Conservation (phyloP, 306 rosid genomes). For the Sesbania bispinosa region DNA sequence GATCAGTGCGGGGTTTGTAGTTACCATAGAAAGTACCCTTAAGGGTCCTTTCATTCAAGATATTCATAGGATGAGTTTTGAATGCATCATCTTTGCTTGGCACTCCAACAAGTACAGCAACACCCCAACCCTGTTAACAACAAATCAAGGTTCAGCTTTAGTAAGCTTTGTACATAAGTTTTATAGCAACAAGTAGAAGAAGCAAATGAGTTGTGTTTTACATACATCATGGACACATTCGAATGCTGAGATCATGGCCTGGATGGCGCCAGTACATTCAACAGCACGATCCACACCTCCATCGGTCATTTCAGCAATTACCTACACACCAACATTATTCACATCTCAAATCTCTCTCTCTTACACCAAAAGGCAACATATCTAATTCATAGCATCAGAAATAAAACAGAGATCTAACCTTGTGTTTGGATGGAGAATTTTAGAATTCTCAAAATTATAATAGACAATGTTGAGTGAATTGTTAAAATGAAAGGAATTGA, state of each 20-base stretch:
- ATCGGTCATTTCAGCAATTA: slow-evolving; percentile 75
- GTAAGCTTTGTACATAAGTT: background rate
- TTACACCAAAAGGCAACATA: too few species aligned
- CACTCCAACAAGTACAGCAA: slow-evolving; percentile 91
- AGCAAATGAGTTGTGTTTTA: background rate
- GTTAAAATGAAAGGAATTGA: too few species aligned
- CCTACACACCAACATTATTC: slow-evolving; percentile 41
- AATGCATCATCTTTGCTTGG: slow-evolving; percentile 82
- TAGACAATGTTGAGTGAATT: too few species aligned
- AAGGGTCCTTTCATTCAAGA: slow-evolving; percentile 75
- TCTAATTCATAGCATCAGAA: background rate
- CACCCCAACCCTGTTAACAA: slow-evolving; percentile 90
- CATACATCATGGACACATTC: slow-evolving; percentile 91
- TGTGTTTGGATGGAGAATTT: too few species aligned
- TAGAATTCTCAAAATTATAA: too few species aligned
- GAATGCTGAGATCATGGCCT: slow-evolving; percentile 89
- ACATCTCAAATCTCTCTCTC: too few species aligned
- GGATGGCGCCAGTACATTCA: slow-evolving; percentile 85
- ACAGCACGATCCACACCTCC: slow-evolving; percentile 92
- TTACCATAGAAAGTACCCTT: slow-evolving; percentile 89
- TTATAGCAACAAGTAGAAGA: background rate
- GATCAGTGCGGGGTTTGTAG: slow-evolving; percentile 72
- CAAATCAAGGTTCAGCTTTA: background rate
- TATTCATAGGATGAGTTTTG: slow-evolving; percentile 72
- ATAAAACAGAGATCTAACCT: background rate